phyloP scores from a whole-genome alignment of 75 land plant genomes.

The Cunninghamia lanceolata region DNA sequence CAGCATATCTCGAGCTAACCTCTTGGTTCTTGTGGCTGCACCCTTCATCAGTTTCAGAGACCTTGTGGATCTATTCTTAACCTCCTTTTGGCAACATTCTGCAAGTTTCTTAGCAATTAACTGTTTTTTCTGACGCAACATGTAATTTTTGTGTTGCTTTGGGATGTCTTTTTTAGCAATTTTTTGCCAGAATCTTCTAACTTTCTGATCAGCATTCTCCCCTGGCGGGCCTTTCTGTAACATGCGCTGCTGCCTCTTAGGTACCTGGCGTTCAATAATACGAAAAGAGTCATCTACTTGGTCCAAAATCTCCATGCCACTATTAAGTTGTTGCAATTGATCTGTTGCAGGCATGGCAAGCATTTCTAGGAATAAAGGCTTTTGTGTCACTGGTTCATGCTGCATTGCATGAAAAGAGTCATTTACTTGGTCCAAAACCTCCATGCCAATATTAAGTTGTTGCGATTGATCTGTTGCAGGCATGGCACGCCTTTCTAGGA shows the following conservation, averaged over 20 bases:
- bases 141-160: constrained; percentile 57
- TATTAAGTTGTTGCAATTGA: no score
- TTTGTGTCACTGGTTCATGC: no score
- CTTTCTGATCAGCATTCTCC: constrained; percentile 62
- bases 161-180: constrained; percentile 77
- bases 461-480: not conserved
- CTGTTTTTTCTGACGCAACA: constrained; percentile 52
- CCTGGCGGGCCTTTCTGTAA: constrained; percentile 62
- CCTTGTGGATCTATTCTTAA: constrained; percentile 58
- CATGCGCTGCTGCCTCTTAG: constrained; percentile 47
- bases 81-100: constrained; percentile 85
- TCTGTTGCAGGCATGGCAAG: no score
- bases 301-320: no score
- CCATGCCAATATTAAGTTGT: no score
- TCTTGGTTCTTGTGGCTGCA: constrained; percentile 74
- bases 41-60: constrained; percentile 70
- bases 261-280: constrained; percentile 54
- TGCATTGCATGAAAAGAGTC: not conserved
- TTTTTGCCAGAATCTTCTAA: constrained; percentile 62
- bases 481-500: not conserved
- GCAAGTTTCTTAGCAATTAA: constrained; percentile 70
- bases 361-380: no score
- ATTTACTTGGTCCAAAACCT: not conserved
- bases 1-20: constrained; percentile 79
- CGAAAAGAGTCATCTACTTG: not conserved